Percentiles rank a stretch among this genome's conserved stretches.
These are phyloP conservation scores for Catharanthus roseus DNA, from an alignment of 257 asterid species.

Conservation along the genomic window DNA sequence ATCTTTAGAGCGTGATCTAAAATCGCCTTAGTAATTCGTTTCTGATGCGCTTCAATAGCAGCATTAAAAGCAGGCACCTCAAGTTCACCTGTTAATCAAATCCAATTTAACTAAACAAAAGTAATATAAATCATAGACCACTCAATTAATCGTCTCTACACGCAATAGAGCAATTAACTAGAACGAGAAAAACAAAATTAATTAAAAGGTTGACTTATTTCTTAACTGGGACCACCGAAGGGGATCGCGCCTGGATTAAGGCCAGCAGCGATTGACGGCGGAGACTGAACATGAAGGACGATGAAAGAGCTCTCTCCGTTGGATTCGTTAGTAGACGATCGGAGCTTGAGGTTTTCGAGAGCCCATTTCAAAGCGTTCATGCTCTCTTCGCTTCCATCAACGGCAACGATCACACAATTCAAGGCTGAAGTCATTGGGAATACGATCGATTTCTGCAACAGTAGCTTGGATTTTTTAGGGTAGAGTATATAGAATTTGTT, in stretches of 20 bases:
- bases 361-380: slow-evolving; percentile 47
- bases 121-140: background rate
- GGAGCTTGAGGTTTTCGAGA: slow-evolving; percentile 35
- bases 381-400: slow-evolving; percentile 49
- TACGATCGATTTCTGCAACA: background rate
- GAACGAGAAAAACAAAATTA: background rate
- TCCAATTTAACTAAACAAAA: background rate
- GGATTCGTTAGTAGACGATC: slow-evolving; percentile 11
- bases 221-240: slow-evolving; percentile 53
- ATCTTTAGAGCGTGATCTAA: slow-evolving; percentile 36
- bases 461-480: background rate
- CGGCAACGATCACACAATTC: slow-evolving; percentile 38
- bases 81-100: slow-evolving; percentile 28
- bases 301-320: slow-evolving; percentile 20
- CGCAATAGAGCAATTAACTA: background rate
- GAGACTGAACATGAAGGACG: slow-evolving; percentile 42
- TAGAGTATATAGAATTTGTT: too few relatives aligned
- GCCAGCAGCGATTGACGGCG: slow-evolving; percentile 40
- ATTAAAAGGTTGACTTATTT: background rate
- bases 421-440: slow-evolving; percentile 3
- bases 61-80: slow-evolving; percentile 50
- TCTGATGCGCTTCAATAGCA: slow-evolving; percentile 47
- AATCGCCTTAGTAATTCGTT: slow-evolving; percentile 40
- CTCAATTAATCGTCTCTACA: background rate
- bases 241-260: slow-evolving; percentile 40